Evolutionary conservation across 2,329 filamentous ascomycete genomes (phyloP).

Genomic region (Pseudocercospora eumusae): DNA sequence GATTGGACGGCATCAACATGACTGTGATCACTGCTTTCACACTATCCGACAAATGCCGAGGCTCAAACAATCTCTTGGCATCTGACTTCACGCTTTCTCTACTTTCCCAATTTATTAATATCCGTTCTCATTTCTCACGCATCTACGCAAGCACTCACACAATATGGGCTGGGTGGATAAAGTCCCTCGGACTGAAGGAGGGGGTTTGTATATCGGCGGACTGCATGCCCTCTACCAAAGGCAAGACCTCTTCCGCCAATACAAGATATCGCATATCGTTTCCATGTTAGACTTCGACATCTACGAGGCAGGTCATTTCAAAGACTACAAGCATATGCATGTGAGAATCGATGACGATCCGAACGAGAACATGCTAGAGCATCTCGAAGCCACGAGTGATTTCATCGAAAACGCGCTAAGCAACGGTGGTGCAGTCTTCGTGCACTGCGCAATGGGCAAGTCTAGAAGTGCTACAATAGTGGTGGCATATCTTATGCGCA

Average conservation of each 20-base stretch:
- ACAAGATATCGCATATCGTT: slow-evolving; percentile 82
- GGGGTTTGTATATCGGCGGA: slow-evolving; percentile 45
- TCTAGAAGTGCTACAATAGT: slow-evolving; percentile 83
- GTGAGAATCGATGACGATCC: slow-evolving; percentile 88
- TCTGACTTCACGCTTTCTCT: slow-evolving; percentile 5
- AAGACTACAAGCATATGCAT: slow-evolving; percentile 62
- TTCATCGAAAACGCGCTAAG: slow-evolving; percentile 79
- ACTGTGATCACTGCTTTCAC: neutral
- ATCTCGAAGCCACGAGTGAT: slow-evolving; percentile 67
- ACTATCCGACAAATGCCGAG: neutral
- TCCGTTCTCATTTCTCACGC: neutral
- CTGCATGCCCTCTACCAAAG: slow-evolving; percentile 44
- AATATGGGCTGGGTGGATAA: slow-evolving; percentile 46
- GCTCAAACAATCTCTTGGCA: neutral
- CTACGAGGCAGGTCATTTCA: slow-evolving; percentile 59
- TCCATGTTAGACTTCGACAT: slow-evolving; percentile 69
- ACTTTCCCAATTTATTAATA: neutral
- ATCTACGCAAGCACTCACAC: neutral
- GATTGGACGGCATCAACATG: neutral
- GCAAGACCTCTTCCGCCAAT: slow-evolving; percentile 64
- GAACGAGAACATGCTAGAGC: slow-evolving; percentile 78
- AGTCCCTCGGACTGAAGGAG: slow-evolving; percentile 39
- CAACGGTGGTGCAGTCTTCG: slow-evolving; percentile 60
- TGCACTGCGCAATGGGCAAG: slow-evolving; percentile 89
- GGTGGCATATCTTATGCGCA: slow-evolving; percentile 77